Evolutionary conservation across 805 yeast species (phyloP).

Genomic region (Yamadazyma insecticola): DNA sequence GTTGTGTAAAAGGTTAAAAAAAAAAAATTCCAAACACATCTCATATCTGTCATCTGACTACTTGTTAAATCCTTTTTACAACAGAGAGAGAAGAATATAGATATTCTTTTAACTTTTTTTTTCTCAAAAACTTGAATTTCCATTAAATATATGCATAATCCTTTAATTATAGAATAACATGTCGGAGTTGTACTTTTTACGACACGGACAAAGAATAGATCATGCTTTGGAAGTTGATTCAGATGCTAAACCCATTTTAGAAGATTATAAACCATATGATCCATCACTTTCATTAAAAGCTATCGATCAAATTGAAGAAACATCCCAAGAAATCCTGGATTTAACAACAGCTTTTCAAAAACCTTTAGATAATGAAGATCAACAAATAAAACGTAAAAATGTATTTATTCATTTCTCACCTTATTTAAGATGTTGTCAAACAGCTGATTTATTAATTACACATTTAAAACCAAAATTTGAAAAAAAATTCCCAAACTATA

Average conservation of each 20-base stretch:
- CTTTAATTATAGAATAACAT: too few species aligned
- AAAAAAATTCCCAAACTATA: slow-evolving; percentile 22
- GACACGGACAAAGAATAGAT: slow-evolving; percentile 41
- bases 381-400: slow-evolving; percentile 21
- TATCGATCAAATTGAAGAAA: slow-evolving; percentile 19
- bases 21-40: too few species aligned
- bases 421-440: slow-evolving; percentile 40
- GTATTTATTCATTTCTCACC: slow-evolving; percentile 39
- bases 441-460: slow-evolving; percentile 36
- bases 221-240: slow-evolving; percentile 25
- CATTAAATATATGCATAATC: too few species aligned
- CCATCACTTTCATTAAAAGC: slow-evolving; percentile 32
- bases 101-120: too few species aligned
- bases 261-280: slow-evolving; percentile 29
- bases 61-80: too few species aligned
- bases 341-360: slow-evolving; percentile 16
- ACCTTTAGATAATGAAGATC: neutral
- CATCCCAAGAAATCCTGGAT: slow-evolving; percentile 24
- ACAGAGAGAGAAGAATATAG: too few species aligned
- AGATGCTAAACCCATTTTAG: slow-evolving; percentile 19
- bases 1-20: too few species aligned
- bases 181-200: slow-evolving; percentile 40
- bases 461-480: slow-evolving; percentile 20
- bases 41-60: too few species aligned
- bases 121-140: too few species aligned